Percentiles rank a stretch among this genome's conserved stretches.
Evolutionary conservation across 768 basidiomycete species (phyloP).

Genomic region (Leccinellum albellum): DNA sequence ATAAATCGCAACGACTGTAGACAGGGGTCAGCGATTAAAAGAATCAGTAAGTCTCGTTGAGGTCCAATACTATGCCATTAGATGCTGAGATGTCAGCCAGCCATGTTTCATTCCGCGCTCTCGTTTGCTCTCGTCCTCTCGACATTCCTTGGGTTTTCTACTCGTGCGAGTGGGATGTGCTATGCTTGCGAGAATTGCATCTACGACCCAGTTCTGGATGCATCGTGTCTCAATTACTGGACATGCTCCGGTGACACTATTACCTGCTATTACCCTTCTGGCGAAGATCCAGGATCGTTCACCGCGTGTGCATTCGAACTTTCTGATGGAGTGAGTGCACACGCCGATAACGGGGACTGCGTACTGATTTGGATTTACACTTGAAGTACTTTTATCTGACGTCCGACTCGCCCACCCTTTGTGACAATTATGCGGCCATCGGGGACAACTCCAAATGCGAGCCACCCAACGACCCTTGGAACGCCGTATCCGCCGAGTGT

Average conservation of each 20-base stretch:
- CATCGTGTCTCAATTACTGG: not conserved
- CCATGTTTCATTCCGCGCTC: not conserved
- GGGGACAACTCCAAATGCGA: slow-evolving; percentile 2
- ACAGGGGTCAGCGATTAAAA: not conserved
- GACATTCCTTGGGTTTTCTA: not conserved
- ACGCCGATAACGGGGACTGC: not conserved
- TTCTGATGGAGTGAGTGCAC: not conserved
- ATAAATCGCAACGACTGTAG: not conserved
- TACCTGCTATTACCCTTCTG: not conserved
- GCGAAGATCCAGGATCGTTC: not conserved
- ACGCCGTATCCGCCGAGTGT: not conserved
- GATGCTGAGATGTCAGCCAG: not conserved
- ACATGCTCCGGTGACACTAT: not conserved
- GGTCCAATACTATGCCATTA: not conserved
- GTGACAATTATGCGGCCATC: not conserved
- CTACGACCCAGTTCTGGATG: not conserved
- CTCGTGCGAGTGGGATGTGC: not conserved
- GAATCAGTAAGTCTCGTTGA: not conserved
- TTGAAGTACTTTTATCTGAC: not conserved
- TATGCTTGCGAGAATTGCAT: not conserved
- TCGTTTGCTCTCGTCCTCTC: not conserved
- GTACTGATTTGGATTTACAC: not conserved
- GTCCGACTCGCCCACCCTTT: slow-evolving; percentile 3
- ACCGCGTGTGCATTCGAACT: not conserved
- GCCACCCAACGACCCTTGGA: slow-evolving; percentile 9